Conservation (phyloP, 108 stramenopile genomes). For the Thalassiosira profunda region DNA sequence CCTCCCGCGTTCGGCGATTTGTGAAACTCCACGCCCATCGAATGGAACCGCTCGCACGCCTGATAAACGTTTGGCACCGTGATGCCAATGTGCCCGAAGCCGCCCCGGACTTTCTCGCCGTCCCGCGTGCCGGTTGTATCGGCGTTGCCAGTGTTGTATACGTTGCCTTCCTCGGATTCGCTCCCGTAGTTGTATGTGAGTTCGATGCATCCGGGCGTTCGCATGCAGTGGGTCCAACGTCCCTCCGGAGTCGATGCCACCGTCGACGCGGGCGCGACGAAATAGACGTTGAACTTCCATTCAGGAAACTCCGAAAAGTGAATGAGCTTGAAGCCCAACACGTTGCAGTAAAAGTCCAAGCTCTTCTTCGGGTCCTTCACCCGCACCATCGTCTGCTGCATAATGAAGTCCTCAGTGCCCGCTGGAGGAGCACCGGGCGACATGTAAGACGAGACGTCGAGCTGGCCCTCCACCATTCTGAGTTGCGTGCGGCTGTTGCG, state of each 20-base stretch:
- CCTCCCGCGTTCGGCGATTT: conserved; percentile 54
- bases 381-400: conserved; percentile 92
- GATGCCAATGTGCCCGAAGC: conserved; percentile 57
- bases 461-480: no score
- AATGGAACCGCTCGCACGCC: conserved; percentile 45
- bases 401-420: conserved; percentile 74
- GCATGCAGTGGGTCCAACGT: conserved; percentile 54
- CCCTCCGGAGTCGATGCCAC: conserved; percentile 18
- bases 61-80: conserved; percentile 54
- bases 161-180: conserved; percentile 36
- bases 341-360: conserved; percentile 75
- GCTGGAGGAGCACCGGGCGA: conserved; percentile 32
- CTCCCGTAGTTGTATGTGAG: conserved; percentile 59
- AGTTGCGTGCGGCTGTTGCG: no score
- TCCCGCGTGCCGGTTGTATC: conserved; percentile 58
- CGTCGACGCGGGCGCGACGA: conserved; percentile 44
- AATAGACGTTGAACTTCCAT: conserved; percentile 67
- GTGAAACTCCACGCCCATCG: conserved; percentile 39
- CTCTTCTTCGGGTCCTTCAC: conserved; percentile 75
- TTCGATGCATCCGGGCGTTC: conserved; percentile 55
- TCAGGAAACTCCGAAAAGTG: conserved; percentile 55
- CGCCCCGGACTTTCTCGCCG: conserved; percentile 36
- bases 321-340: conserved; percentile 51
- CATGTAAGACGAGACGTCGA: conserved; percentile 54
- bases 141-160: conserved; percentile 59